Percentiles rank a stretch among this genome's conserved stretches.
Evolutionary conservation across 371 early-diverging fungal species (phyloP).

Genomic region (Apophysomyces trapeziformis): DNA sequence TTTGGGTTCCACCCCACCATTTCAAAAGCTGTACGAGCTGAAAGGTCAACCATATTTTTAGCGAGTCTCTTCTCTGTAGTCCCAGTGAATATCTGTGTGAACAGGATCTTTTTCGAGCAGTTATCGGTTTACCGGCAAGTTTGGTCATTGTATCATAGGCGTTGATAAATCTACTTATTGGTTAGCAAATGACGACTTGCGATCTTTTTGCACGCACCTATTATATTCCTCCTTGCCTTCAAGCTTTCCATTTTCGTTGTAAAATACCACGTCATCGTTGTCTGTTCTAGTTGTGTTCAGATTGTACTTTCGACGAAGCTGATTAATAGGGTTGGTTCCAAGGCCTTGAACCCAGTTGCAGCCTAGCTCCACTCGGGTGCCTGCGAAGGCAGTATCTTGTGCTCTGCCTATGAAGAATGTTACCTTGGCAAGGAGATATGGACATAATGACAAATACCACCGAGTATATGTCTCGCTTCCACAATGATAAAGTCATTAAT

Average conservation of each 20-base stretch:
- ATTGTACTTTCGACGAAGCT: conserved; percentile 39
- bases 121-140: no score
- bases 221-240: conserved; percentile 27
- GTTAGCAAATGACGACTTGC: background rate
- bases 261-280: conserved; percentile 41
- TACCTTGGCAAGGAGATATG: background rate
- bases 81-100: no score
- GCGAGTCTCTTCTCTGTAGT: conserved; percentile 30
- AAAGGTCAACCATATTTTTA: conserved; percentile 40
- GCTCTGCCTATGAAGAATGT: conserved; percentile 33
- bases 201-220: conserved; percentile 4
- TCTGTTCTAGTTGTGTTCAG: conserved; percentile 32
- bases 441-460: conserved; percentile 25
- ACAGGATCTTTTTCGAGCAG: no score
- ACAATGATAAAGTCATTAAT: conserved; percentile 50
- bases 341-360: conserved; percentile 61
- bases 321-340: conserved; percentile 47
- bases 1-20: conserved; percentile 43
- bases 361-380: conserved; percentile 42
- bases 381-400: conserved; percentile 43
- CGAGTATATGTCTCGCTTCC: conserved; percentile 45
- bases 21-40: conserved; percentile 37
- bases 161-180: conserved; percentile 21
- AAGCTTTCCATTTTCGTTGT: conserved; percentile 31
- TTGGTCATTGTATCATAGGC: conserved; percentile 30